Base-by-base conservation (phyloP, 768 basidiomycete species). In the Mycena venus region DNA sequence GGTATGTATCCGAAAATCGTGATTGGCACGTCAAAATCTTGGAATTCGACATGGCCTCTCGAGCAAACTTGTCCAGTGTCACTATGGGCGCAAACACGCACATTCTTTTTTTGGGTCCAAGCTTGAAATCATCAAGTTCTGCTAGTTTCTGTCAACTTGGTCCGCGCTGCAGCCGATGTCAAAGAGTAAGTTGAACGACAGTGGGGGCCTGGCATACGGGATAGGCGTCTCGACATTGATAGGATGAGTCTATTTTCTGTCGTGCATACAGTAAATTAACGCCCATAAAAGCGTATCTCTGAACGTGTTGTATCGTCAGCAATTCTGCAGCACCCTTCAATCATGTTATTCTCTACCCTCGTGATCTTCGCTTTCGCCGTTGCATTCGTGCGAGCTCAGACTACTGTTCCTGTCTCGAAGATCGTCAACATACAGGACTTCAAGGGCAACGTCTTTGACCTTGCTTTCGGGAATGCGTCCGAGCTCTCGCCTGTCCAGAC, bases 401-500 rank as follows among this genome's bases (percentile, higher is more conserved):
- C 59, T 12, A 25, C 59, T 12, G 31, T 58, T 32, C 58, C 68
- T 44, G 49, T 44, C 58, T 14, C 34, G 3, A 60, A n/a, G 4
- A 4, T 29, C 12, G n/a, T 68, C 42, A 59, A 68, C 31, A 68
- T 68, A 42, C 23, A 36, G 23, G 58, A 68, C 67, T 68, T 47
- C 44, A 12, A 68, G 58, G 56, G 31, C 21, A 60, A 49, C 32
- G 56, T 68, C 6, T 60, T 68, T 14, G 67, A 59, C 58, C 67
- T 68, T 29, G 67, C 58, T 21, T 47, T 47, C 44, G 42, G 12
- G n/a, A 68, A 27, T 25, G 2, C 56, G 42, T 40, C 32, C 3
- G 56, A 32, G 19, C 56, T 68, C 25, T 21, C 58, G 14, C 67
- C 67, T 2, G 67, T 68, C 29, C 67, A 68, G 56, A 60, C 66